These are phyloP conservation scores for Eruca vesicaria DNA, from an alignment of 441 rosid genomes.

Conservation along the genomic window DNA sequence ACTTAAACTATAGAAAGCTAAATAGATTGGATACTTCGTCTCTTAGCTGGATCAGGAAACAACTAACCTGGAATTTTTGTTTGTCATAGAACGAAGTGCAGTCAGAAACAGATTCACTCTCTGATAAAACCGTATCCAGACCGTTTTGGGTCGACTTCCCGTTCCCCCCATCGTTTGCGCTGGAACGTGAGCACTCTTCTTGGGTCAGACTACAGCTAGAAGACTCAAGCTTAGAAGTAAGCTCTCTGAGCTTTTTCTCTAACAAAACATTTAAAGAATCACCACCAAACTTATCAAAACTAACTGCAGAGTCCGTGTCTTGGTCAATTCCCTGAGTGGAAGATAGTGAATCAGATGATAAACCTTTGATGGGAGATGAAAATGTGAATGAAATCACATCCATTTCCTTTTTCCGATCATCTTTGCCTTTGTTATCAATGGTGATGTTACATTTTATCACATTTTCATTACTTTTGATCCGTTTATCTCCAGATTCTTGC, in stretches of 20 bases:
- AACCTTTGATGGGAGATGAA: slow-evolving; percentile 67
- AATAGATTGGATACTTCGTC: slow-evolving; percentile 7
- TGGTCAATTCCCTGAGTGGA: slow-evolving; percentile 36
- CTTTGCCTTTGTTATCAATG: slow-evolving; percentile 34
- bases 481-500: slow-evolving; percentile 36
- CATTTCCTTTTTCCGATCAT: slow-evolving; percentile 50
- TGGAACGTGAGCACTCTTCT: slow-evolving; percentile 47
- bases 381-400: slow-evolving; percentile 95
- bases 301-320: slow-evolving; percentile 28
- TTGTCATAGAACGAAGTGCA: slow-evolving; percentile 44
- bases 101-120: slow-evolving; percentile 40
- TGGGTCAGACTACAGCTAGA: slow-evolving; percentile 47
- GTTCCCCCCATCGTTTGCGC: slow-evolving; percentile 33
- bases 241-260: slow-evolving; percentile 79
- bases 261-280: slow-evolving; percentile 65
- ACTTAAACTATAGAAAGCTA: slow-evolving; percentile 7
- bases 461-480: slow-evolving; percentile 40
- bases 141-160: slow-evolving; percentile 39
- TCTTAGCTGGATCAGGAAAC: slow-evolving; percentile 25
- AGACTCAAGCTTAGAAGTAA: slow-evolving; percentile 64
- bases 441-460: slow-evolving; percentile 49
- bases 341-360: slow-evolving; percentile 33
- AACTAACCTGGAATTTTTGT: slow-evolving; percentile 63
- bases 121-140: slow-evolving; percentile 34
- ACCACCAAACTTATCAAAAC: slow-evolving; percentile 50